Evolutionary conservation across 2,329 filamentous ascomycete genomes (phyloP), one percentile per base, ranked within the genome.

Genomic region (Esteya vermicola): DNA sequence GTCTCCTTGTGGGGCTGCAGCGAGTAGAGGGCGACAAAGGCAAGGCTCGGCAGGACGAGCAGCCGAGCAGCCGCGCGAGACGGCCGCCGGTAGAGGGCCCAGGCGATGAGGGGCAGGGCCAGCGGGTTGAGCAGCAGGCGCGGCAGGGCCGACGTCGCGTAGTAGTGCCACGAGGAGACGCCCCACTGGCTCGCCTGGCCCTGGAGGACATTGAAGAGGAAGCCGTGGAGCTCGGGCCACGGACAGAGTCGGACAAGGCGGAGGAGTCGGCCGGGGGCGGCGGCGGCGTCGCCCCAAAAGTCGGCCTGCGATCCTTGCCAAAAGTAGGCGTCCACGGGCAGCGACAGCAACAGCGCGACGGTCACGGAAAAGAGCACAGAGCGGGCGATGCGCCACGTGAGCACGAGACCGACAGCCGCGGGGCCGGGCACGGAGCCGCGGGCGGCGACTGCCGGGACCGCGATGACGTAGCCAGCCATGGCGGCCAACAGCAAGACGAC

Each of bases 1-100:
- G 86, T 82, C 62, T 98, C 91, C 57, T 98, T 98, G 63, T 98
- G 91, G 1, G 89, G 88, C 45, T 94, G 81, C 38, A 85, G 51
- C 47, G 85, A 94, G 65, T 94, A 96, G 33, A 93, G 58, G 5
- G 70, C 70, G 18, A 93, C 67, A 57, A 88, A 98, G 23, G 72
- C 57, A 2, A 93, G 48, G 9, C 73, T 70, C 0, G 91, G 86
- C 3, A 79, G 50, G 4, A 83, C 64, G 1, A 84, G 51, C 7
- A 64, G 60, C 14, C 59, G 53, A 0, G 67, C 63, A 6, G 60
- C n/a, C n/a, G n/a, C n/a, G n/a, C n/a, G n/a, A n/a, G n/a, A n/a
- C n/a, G n/a, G n/a, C n/a, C 66, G 63, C 7, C 66, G 62, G 10
- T 55, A 54, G 9, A 77, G 61, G 3, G 76, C 65, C 6, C 71